Percentiles rank a stretch among this genome's conserved stretches.
phyloP scores from a whole-genome alignment of 305 asterid genomes.

The Caryopteris hybrid region DNA sequence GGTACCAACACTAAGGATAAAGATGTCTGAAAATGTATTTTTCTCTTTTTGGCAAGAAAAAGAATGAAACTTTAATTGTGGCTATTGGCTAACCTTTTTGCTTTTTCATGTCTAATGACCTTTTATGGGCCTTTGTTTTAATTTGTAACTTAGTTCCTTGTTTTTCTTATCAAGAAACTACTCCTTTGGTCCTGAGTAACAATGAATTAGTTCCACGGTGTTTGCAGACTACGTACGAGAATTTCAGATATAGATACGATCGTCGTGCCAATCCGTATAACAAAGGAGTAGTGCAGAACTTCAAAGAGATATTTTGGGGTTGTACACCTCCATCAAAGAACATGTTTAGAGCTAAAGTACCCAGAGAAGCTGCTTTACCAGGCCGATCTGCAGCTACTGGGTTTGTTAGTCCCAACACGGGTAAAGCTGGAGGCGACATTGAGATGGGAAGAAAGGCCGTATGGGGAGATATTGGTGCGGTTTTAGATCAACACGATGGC shows the following conservation, averaged over 20 bases:
- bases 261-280: conserved; percentile 77
- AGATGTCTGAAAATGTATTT: too few relatives aligned
- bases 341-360: conserved; percentile 63
- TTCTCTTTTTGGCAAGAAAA: too few relatives aligned
- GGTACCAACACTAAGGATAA: too few relatives aligned
- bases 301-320: conserved; percentile 59
- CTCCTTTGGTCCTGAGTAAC: neutral
- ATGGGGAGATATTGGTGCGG: conserved; percentile 66
- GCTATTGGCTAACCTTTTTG: too few relatives aligned
- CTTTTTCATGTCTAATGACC: neutral
- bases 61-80: too few relatives aligned
- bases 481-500: conserved; percentile 52
- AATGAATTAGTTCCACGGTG: neutral
- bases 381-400: conserved; percentile 58
- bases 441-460: conserved; percentile 93
- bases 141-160: neutral
- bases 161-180: neutral
- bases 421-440: conserved; percentile 61
- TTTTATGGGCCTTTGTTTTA: neutral
- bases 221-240: conserved; percentile 89
- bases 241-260: conserved; percentile 86
- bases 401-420: conserved; percentile 76
- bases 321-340: conserved; percentile 71
- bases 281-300: conserved; percentile 67
- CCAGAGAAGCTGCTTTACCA: conserved; percentile 43